Evolutionary conservation across 139 green algal genomes (phyloP).

Genomic region (Chlorella ohadii): DNA sequence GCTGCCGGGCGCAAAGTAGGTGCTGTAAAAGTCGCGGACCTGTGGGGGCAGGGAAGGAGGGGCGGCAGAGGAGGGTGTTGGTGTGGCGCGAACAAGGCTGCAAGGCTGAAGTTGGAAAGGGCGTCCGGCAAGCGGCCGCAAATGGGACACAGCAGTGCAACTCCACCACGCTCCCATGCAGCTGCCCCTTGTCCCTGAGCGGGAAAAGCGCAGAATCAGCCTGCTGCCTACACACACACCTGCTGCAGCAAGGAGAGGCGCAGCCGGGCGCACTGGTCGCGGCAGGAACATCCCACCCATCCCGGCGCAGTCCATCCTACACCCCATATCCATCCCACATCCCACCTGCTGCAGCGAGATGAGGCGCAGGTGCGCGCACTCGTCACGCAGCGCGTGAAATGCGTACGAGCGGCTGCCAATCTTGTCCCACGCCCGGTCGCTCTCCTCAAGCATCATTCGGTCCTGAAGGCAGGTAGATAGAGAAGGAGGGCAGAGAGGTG

Average conservation of each 20-base stretch:
- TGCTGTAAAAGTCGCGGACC: constrained; percentile 43
- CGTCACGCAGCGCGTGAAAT: constrained; percentile 64
- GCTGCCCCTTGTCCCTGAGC: no score
- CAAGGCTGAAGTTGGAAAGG: not conserved
- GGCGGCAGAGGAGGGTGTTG: not conserved
- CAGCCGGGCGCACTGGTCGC: no score
- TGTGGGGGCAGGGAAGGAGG: not conserved
- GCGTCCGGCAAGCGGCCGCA: no score
- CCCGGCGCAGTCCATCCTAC: no score
- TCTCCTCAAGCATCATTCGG: constrained; percentile 78
- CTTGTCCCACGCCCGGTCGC: constrained; percentile 81
- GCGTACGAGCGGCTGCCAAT: constrained; percentile 75
- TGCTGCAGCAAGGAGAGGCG: no score
- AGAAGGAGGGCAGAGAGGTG: no score
- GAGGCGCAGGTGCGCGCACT: constrained; percentile 58
- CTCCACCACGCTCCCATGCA: no score
- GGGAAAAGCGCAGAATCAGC: no score
- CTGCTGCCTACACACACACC: no score
- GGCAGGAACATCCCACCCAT: no score
- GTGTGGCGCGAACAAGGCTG: not conserved
- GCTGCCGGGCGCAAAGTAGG: constrained; percentile 34
- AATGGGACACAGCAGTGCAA: no score
- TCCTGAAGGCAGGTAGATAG: constrained; percentile 1
- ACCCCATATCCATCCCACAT: no score
- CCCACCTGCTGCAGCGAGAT: constrained; percentile 46